These are phyloP conservation scores for Ganoderma sinense DNA, from an alignment of 1,284 basidiomycete species.

Conservation along the genomic window DNA sequence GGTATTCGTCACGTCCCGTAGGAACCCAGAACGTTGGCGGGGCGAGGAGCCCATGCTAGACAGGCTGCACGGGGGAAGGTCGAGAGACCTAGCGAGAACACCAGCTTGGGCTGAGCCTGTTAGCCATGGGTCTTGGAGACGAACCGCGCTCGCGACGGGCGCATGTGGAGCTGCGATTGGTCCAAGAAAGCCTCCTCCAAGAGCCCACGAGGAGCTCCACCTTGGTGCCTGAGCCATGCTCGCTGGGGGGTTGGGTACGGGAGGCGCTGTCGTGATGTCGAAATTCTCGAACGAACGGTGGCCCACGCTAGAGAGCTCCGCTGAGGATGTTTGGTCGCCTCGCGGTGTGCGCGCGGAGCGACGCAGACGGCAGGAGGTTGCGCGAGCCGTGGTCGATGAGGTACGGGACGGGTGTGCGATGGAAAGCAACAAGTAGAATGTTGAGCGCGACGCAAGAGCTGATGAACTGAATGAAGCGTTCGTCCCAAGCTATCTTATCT, in stretches of 20 bases:
- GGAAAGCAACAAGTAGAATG: not conserved
- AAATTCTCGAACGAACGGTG: constrained; percentile 19
- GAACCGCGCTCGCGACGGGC: constrained; percentile 1
- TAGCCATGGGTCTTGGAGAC: constrained; percentile 6
- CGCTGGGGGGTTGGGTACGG: not conserved
- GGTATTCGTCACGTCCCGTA: constrained; percentile 21
- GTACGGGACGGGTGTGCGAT: not conserved
- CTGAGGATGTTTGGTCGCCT: constrained; percentile 19
- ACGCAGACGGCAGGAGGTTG: constrained; percentile 1
- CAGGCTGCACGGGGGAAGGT: constrained; percentile 10
- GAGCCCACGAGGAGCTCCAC: constrained; percentile 9
- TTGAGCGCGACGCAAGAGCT: not conserved
- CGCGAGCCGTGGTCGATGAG: not conserved
- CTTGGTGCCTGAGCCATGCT: not conserved
- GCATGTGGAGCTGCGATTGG: not conserved
- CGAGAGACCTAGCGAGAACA: not conserved
- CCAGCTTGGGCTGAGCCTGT: not conserved
- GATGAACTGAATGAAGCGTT: not conserved
- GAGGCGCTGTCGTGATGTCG: constrained; percentile 21
- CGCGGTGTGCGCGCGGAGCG: not conserved
- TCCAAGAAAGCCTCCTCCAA: constrained; percentile 17
- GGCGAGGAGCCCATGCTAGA: constrained; percentile 29
- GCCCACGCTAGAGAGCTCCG: constrained; percentile 16
- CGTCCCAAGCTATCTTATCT: constrained; percentile 8
- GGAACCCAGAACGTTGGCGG: constrained; percentile 31